A percentile compares a stretch with the other conserved stretches of the same genome.
Evolutionary conservation across 2,329 filamentous ascomycete species (phyloP).

Genomic region (Zymoseptoria pseudotritici): DNA sequence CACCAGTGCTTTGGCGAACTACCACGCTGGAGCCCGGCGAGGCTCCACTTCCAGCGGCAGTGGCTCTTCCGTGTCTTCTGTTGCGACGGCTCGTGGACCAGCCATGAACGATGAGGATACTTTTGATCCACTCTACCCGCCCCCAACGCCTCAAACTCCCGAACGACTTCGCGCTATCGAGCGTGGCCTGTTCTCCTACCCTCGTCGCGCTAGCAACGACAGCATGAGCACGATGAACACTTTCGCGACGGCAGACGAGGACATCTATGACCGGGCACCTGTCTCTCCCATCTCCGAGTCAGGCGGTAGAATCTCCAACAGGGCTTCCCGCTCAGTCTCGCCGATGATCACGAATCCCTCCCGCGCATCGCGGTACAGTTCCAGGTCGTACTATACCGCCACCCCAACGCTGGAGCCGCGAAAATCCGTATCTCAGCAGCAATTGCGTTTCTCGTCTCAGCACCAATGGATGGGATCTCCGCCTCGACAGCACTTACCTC

Average conservation of each 20-base stretch:
- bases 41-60: slow-evolving; percentile 16
- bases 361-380: neutral
- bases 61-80: slow-evolving; percentile 38
- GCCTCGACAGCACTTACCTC: neutral
- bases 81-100: slow-evolving; percentile 41
- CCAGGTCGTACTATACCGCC: neutral
- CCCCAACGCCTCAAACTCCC: slow-evolving; percentile 26
- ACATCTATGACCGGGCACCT: slow-evolving; percentile 1
- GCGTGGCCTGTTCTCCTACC: slow-evolving; percentile 24
- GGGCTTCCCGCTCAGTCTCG: neutral
- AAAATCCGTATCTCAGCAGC: neutral
- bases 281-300: neutral
- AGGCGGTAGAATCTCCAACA: neutral
- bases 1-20: slow-evolving; percentile 80
- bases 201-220: slow-evolving; percentile 43
- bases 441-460: neutral
- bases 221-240: slow-evolving; percentile 55
- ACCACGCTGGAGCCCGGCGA: slow-evolving; percentile 46
- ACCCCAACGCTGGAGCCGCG: neutral
- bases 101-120: slow-evolving; percentile 14
- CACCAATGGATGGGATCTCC: neutral
- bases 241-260: slow-evolving; percentile 58
- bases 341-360: neutral
- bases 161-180: slow-evolving; percentile 29
- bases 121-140: slow-evolving; percentile 16